These are phyloP conservation scores for Miscanthus lutarioriparius DNA, from an alignment of 176 grass and related monocot genomes.

Conservation along the genomic window DNA sequence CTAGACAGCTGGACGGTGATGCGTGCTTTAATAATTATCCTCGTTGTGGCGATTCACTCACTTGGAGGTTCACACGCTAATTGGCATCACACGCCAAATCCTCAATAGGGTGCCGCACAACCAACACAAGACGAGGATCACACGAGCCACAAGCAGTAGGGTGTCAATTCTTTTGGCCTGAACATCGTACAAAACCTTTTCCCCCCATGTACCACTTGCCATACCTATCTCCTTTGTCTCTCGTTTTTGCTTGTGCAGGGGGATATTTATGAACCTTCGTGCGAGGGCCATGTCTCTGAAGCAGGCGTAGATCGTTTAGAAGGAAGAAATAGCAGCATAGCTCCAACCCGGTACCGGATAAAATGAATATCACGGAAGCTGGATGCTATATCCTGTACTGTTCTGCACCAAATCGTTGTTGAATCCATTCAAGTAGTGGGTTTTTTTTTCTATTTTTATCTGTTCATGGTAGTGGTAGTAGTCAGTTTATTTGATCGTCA, in stretches of 20 bases:
- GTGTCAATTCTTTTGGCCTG: too few species aligned
- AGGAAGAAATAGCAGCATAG: not conserved
- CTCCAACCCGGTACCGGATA: not conserved
- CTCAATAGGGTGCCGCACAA: too few species aligned
- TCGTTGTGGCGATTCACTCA: too few species aligned
- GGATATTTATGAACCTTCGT: constrained; percentile 93
- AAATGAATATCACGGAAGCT: constrained; percentile 2
- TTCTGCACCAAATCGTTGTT: not conserved
- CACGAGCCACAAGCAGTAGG: too few species aligned
- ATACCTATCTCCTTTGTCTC: not conserved
- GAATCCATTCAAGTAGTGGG: not conserved
- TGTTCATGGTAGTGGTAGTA: not conserved
- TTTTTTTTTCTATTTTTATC: not conserved
- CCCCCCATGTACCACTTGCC: not conserved
- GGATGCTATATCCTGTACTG: not conserved
- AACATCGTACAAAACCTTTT: too few species aligned
- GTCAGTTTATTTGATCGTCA: constrained; percentile 17
- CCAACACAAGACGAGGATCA: too few species aligned
- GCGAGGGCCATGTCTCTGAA: constrained; percentile 70
- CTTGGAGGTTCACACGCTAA: too few species aligned
- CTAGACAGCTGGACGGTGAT: too few species aligned
- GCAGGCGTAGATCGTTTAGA: constrained; percentile 39
- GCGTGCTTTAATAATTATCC: too few species aligned
- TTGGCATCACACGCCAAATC: too few species aligned
- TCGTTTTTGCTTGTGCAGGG: constrained; percentile 39